These are phyloP conservation scores for Drosera capensis DNA, from an alignment of 148 eudicot genomes.

Conservation along the genomic window DNA sequence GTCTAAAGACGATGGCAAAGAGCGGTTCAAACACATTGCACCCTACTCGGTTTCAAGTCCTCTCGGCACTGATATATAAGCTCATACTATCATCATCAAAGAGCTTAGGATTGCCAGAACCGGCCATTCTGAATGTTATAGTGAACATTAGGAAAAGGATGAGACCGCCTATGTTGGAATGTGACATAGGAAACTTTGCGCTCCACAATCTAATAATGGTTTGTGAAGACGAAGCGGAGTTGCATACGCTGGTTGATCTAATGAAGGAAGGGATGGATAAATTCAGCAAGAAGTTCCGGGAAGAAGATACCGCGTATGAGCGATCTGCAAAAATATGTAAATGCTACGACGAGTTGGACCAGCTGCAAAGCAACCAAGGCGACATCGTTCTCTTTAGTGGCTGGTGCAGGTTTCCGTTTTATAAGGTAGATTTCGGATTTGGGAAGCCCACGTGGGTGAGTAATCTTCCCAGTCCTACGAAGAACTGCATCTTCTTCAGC, in stretches of 20 bases:
- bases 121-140: conserved; percentile 3
- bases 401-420: conserved; percentile 27
- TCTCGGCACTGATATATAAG: conserved; percentile 25
- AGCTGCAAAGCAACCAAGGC: background rate
- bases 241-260: conserved; percentile 1
- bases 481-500: conserved; percentile 11
- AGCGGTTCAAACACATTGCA: too few relatives aligned
- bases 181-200: conserved; percentile 17
- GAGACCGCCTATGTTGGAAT: conserved; percentile 8
- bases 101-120: background rate
- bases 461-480: conserved; percentile 7
- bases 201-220: conserved; percentile 9
- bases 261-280: conserved; percentile 5
- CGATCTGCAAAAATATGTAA: conserved; percentile 1
- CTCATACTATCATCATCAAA: conserved; percentile 5
- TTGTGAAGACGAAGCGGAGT: background rate
- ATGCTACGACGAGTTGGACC: conserved; percentile 3
- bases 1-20: too few relatives aligned
- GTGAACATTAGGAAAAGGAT: conserved; percentile 24
- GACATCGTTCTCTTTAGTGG: conserved; percentile 16
- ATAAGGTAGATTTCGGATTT: conserved; percentile 28
- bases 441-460: conserved; percentile 31
- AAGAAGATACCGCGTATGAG: too few relatives aligned
- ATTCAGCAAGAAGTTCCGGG: conserved; percentile 4
- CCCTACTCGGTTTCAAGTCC: conserved; percentile 25